These are phyloP conservation scores for Tetraselmis chui DNA, from an alignment of 139 green algal genomes.

Conservation along the genomic window DNA sequence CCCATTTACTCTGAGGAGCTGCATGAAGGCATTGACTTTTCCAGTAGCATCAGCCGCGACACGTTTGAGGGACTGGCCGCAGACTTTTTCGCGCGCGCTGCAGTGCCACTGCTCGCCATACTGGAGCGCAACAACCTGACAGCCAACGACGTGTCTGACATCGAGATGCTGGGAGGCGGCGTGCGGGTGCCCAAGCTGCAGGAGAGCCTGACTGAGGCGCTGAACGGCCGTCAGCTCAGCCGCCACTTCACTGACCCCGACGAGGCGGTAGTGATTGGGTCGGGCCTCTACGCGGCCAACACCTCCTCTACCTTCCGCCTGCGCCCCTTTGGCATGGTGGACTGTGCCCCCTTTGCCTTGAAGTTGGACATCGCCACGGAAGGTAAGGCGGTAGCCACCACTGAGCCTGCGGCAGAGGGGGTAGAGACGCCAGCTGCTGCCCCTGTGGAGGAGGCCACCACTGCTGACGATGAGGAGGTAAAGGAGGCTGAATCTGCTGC, in stretches of 20 bases:
- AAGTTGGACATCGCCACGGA: conserved; percentile 27
- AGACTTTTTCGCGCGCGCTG: conserved; percentile 60
- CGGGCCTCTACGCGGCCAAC: conserved; percentile 91
- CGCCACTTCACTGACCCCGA: conserved; percentile 88
- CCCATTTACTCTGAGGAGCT: conserved; percentile 88
- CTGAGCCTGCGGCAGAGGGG: not conserved
- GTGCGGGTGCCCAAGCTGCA: conserved; percentile 74
- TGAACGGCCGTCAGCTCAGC: conserved; percentile 44
- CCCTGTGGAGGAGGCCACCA: conserved; percentile 10
- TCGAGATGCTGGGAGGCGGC: conserved; percentile 86
- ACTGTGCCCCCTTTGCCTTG: conserved; percentile 59
- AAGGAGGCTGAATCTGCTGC: conserved; percentile 7
- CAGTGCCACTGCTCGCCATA: conserved; percentile 50
- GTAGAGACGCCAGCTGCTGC: not conserved
- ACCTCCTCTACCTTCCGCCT: conserved; percentile 91
- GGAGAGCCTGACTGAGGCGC: conserved; percentile 55
- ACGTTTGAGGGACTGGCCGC: conserved; percentile 75
- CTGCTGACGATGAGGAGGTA: conserved; percentile 1
- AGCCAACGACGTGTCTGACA: conserved; percentile 50
- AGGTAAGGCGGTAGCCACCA: conserved; percentile 10
- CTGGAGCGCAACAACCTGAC: conserved; percentile 67
- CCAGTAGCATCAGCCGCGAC: conserved; percentile 43
- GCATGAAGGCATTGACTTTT: conserved; percentile 83
- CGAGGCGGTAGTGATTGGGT: conserved; percentile 88
- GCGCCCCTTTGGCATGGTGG: conserved; percentile 87